Evolutionary conservation across 805 yeast genomes (phyloP).

Genomic region (Myxozyma lipomycoides): DNA sequence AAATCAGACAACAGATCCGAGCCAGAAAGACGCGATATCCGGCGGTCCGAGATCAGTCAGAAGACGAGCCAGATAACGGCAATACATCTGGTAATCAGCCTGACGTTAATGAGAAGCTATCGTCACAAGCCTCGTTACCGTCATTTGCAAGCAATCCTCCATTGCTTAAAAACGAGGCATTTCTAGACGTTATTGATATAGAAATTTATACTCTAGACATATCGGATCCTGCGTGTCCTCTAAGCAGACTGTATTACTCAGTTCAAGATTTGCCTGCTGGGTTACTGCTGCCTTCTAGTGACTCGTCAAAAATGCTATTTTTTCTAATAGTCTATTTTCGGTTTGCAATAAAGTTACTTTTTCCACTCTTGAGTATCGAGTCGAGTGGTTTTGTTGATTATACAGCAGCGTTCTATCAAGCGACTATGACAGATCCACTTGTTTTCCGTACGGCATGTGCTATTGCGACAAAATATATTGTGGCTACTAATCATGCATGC

Average conservation of each 20-base stretch:
- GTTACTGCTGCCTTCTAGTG: neutral
- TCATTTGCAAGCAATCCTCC: too few species aligned
- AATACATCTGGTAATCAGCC: neutral
- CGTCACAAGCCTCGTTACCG: neutral
- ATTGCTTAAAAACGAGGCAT: neutral
- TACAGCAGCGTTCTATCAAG: constrained; percentile 1
- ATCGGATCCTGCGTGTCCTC: neutral
- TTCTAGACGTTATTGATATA: neutral
- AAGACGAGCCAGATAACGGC: neutral
- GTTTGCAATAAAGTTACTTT: constrained; percentile 8
- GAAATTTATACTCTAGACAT: constrained; percentile 11
- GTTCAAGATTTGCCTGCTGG: constrained; percentile 2
- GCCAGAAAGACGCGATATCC: neutral
- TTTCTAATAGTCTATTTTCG: constrained; percentile 13
- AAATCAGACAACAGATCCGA: neutral
- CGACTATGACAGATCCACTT: constrained; percentile 1
- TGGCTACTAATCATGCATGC: neutral
- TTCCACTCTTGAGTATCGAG: constrained; percentile 10
- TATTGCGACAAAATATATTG: constrained; percentile 1
- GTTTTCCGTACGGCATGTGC: constrained; percentile 11
- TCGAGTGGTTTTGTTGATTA: constrained; percentile 5
- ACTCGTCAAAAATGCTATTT: constrained; percentile 8
- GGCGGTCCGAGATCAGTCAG: neutral
- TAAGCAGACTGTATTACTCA: neutral
- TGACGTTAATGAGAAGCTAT: too few species aligned